Conservation (phyloP, 148 eudicot species). For the Polygonum maritimum region DNA sequence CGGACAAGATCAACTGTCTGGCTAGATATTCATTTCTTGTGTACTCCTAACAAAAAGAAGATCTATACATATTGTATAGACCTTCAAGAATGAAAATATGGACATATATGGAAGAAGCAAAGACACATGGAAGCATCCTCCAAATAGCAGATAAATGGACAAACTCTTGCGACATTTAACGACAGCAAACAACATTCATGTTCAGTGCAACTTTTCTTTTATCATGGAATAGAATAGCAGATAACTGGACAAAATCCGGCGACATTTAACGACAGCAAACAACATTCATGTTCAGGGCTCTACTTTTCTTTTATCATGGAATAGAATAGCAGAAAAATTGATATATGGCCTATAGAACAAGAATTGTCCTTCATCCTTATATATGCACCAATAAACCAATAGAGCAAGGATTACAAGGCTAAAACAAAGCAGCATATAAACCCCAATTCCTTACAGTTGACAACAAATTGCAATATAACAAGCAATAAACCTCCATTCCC, state of each 20-base stretch:
- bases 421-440: neutral
- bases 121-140: neutral
- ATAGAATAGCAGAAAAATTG: neutral
- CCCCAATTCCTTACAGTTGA: neutral
- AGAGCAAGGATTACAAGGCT: neutral
- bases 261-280: conserved; percentile 1
- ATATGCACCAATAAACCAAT: neutral
- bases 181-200: conserved; percentile 2
- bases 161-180: neutral
- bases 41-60: neutral
- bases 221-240: neutral
- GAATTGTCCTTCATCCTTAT: neutral
- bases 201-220: neutral
- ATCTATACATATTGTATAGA: neutral
- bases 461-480: too few relatives aligned
- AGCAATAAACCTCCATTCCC: too few relatives aligned
- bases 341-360: neutral
- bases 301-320: neutral
- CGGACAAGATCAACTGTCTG: neutral
- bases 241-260: neutral
- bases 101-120: conserved; percentile 1
- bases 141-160: neutral
- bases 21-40: neutral
- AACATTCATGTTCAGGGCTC: neutral
- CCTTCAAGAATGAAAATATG: neutral